Evolutionary conservation across 805 yeast genomes (phyloP).

Genomic region (Monosporozyma unispora): DNA sequence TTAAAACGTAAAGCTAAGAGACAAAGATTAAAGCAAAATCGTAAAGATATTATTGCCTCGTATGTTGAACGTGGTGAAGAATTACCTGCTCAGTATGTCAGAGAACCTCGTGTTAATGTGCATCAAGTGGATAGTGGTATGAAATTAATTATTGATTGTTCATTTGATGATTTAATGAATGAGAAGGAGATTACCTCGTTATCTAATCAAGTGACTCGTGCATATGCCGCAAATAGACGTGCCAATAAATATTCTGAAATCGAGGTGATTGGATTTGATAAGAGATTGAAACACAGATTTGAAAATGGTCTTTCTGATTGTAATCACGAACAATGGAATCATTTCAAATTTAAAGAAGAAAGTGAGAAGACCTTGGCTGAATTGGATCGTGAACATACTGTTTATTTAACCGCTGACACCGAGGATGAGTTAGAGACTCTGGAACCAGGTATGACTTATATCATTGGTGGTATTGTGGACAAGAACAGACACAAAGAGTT

Average conservation of each 20-base stretch:
- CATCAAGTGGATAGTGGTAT: slow-evolving; percentile 44
- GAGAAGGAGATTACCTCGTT: slow-evolving; percentile 62
- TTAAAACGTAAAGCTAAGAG: slow-evolving; percentile 47
- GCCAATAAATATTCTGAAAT: slow-evolving; percentile 51
- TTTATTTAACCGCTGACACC: slow-evolving; percentile 84
- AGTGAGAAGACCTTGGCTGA: slow-evolving; percentile 20
- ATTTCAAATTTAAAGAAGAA: slow-evolving; percentile 40
- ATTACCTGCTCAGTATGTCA: slow-evolving; percentile 32
- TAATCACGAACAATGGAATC: slow-evolving; percentile 60
- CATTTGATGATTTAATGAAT: slow-evolving; percentile 82
- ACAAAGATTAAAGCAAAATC: slow-evolving; percentile 35
- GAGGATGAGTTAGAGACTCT: slow-evolving; percentile 56
- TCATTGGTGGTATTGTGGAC: slow-evolving; percentile 94
- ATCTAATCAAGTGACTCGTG: slow-evolving; percentile 70
- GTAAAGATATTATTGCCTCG: slow-evolving; percentile 32
- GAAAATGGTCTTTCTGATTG: slow-evolving; percentile 46
- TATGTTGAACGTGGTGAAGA: slow-evolving; percentile 33
- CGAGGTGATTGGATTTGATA: slow-evolving; percentile 54
- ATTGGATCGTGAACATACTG: slow-evolving; percentile 34
- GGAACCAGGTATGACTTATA: slow-evolving; percentile 63
- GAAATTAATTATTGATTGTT: slow-evolving; percentile 72
- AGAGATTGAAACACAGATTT: slow-evolving; percentile 57
- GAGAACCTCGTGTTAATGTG: slow-evolving; percentile 30
- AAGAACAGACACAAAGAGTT: slow-evolving; percentile 79
- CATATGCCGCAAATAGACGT: slow-evolving; percentile 69